phyloP scores from a whole-genome alignment of 305 asterid genomes.

The Fraxinus latifolia region DNA sequence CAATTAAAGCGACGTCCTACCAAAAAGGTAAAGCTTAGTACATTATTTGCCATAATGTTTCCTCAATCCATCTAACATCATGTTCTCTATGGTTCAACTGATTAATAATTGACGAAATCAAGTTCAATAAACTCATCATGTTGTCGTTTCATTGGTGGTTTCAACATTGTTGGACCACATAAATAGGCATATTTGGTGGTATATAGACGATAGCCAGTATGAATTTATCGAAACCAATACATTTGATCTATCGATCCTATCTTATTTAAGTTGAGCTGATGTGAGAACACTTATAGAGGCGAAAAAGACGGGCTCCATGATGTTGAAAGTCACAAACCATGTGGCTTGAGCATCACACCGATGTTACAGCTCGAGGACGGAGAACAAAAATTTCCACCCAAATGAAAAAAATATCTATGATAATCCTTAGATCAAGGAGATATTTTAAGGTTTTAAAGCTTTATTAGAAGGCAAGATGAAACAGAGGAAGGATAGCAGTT shows the following conservation, averaged over 20 bases:
- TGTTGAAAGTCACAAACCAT: conserved; percentile 20
- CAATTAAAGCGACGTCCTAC: neutral
- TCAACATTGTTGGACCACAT: neutral
- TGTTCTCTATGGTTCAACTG: neutral
- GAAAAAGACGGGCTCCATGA: conserved; percentile 14
- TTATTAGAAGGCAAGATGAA: neutral
- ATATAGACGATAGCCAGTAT: neutral
- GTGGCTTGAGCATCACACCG: neutral
- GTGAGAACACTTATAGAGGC: neutral
- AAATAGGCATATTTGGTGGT: neutral
- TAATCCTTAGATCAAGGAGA: neutral
- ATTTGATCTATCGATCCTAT: neutral
- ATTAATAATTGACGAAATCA: neutral
- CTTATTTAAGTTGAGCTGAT: neutral
- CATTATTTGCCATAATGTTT: neutral
- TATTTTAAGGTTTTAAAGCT: neutral
- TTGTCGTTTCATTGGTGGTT: neutral
- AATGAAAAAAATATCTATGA: neutral
- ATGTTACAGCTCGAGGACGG: conserved; percentile 12
- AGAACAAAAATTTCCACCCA: neutral
- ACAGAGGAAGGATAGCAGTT: neutral
- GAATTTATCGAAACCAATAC: neutral
- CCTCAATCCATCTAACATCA: neutral
- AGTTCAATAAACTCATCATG: neutral
- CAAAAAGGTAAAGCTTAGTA: neutral